Percentiles rank a stretch among this genome's conserved stretches.
These are phyloP conservation scores for Globisporangium perplexum DNA, from an alignment of 352 stramenopile genomes.

Conservation along the genomic window DNA sequence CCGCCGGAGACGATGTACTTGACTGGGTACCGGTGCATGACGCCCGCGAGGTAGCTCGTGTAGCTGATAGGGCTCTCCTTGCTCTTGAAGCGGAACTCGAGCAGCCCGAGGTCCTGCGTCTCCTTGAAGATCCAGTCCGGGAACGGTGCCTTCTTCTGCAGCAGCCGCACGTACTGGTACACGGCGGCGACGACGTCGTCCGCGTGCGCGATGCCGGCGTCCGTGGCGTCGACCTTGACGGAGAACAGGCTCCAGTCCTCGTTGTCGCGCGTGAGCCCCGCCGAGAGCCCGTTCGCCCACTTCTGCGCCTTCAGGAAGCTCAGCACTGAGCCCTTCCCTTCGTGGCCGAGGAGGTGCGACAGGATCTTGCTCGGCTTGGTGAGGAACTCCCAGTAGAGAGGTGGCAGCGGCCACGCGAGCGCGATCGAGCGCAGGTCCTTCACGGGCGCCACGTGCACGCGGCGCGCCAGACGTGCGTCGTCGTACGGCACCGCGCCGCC, in stretches of 20 bases:
- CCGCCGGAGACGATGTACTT: conserved; percentile 58
- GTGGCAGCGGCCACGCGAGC: conserved; percentile 58
- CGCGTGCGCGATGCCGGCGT: conserved; percentile 49
- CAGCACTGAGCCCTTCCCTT: conserved; percentile 90
- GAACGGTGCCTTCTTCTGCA: conserved; percentile 23
- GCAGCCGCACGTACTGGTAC: conserved; percentile 61
- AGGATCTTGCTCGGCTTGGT: conserved; percentile 85
- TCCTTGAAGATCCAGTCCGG: conserved; percentile 63
- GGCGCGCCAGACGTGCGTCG: conserved; percentile 29
- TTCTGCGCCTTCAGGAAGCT: conserved; percentile 87
- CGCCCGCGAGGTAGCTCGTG: conserved; percentile 50
- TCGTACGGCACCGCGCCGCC: conserved; percentile 42
- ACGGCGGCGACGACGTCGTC: conserved; percentile 58
- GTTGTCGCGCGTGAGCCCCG: conserved; percentile 58
- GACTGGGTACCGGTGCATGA: conserved; percentile 62
- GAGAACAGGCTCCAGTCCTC: conserved; percentile 67
- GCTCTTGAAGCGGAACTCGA: conserved; percentile 73
- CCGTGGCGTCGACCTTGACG: conserved; percentile 66
- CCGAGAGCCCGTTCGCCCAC: conserved; percentile 64
- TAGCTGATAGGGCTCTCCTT: conserved; percentile 76
- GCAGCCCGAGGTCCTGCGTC: conserved; percentile 43
- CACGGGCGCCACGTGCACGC: conserved; percentile 50
- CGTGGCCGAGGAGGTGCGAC: conserved; percentile 91
- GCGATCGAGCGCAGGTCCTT: conserved; percentile 75
- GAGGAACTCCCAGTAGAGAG: conserved; percentile 43